Evolutionary conservation across 2,329 filamentous ascomycete species (phyloP).

Genomic region (Ophiostoma novo-ulmi): DNA sequence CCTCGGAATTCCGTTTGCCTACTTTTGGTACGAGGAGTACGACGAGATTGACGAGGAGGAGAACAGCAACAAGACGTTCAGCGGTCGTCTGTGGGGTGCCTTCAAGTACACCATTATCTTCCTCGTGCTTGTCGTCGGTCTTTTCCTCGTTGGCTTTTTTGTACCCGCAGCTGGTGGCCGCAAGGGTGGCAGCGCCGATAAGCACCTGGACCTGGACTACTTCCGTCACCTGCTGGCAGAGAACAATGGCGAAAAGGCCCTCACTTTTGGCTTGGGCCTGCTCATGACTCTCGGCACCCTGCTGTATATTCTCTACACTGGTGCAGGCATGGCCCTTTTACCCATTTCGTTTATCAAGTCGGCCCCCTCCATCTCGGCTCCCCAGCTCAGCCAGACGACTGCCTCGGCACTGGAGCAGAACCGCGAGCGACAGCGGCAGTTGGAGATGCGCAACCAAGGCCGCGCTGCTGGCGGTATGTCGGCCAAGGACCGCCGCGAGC

Average conservation of each 20-base stretch:
- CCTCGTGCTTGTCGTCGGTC: constrained; percentile 67
- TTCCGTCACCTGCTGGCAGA: constrained; percentile 79
- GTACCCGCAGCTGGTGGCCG: constrained; percentile 70
- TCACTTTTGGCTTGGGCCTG: constrained; percentile 86
- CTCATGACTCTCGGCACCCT: constrained; percentile 81
- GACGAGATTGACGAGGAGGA: constrained; percentile 82
- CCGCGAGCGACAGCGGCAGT: constrained; percentile 82
- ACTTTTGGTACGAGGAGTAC: constrained; percentile 98
- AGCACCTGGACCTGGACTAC: constrained; percentile 77
- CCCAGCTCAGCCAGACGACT: constrained; percentile 70
- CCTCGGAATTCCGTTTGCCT: constrained; percentile 86
- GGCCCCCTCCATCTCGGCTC: constrained; percentile 77
- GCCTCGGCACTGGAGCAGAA: constrained; percentile 79
- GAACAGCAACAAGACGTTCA: constrained; percentile 57
- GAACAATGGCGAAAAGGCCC: constrained; percentile 85
- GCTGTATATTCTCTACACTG: constrained; percentile 84
- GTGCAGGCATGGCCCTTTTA: constrained; percentile 78
- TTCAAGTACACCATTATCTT: constrained; percentile 88
- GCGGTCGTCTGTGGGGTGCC: constrained; percentile 71
- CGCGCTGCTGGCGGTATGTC: constrained; percentile 52
- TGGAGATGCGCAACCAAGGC: constrained; percentile 78
- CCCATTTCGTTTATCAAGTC: constrained; percentile 90
- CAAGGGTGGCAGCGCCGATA: constrained; percentile 13
- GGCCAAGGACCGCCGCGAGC: constrained; percentile 78
- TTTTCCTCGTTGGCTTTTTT: constrained; percentile 93